Evolutionary conservation across 176 grass and related monocot genomes (phyloP).

Genomic region (Areca catechu): DNA sequence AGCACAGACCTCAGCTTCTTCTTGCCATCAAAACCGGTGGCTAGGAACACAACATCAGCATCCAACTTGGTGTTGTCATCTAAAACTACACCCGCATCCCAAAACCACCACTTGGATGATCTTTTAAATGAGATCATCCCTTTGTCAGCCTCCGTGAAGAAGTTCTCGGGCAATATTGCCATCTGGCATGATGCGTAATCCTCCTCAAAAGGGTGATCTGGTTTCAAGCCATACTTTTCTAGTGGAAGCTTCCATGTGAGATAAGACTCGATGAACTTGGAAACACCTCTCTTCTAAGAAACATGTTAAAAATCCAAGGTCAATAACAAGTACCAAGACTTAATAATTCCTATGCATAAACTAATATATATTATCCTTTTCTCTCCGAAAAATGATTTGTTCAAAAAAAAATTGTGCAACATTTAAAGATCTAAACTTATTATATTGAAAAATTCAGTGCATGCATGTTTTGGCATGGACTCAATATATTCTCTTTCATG

Average conservation of each 20-base stretch:
- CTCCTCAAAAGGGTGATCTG: conserved; percentile 91
- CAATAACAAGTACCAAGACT: not conserved
- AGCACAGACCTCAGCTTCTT: conserved; percentile 68
- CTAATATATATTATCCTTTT: too few relatives aligned
- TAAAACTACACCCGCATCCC: conserved; percentile 56
- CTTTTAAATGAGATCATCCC: conserved; percentile 52
- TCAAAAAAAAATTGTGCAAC: not conserved
- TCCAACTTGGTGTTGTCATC: conserved; percentile 54
- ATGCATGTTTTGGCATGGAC: too few relatives aligned
- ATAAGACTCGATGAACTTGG: conserved; percentile 93
- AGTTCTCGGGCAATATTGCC: conserved; percentile 86
- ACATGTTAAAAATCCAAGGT: not conserved
- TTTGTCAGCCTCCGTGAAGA: conserved; percentile 77
- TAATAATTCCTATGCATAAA: not conserved
- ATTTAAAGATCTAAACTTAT: too few relatives aligned
- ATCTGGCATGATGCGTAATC: conserved; percentile 97
- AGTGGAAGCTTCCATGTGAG: conserved; percentile 83
- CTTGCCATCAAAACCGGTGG: conserved; percentile 95
- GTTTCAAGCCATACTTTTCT: conserved; percentile 67
- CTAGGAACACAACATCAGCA: conserved; percentile 92
- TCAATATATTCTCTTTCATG: too few relatives aligned
- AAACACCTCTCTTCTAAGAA: conserved; percentile 54
- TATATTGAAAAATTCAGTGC: too few relatives aligned
- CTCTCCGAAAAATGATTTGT: too few relatives aligned
- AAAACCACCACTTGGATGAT: conserved; percentile 64